Percentiles rank a stretch among this genome's conserved stretches.
These are phyloP conservation scores for Multifurca ochricompacta DNA, from an alignment of 768 basidiomycete genomes.

Conservation along the genomic window DNA sequence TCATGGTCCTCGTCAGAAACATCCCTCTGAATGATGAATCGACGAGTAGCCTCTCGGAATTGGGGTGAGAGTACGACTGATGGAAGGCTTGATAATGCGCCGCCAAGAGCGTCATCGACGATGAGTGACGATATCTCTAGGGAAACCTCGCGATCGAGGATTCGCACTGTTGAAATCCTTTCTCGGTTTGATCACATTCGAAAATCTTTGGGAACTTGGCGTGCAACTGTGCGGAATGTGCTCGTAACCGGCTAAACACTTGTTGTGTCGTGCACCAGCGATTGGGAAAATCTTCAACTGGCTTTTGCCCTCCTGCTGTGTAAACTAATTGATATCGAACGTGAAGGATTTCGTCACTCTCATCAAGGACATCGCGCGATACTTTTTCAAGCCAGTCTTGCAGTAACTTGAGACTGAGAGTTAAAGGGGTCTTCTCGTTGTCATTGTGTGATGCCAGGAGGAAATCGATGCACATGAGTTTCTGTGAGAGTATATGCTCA, in stretches of 20 bases:
- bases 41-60: constrained; percentile 2
- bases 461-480: constrained; percentile 37
- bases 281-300: constrained; percentile 34
- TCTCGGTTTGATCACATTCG: neutral
- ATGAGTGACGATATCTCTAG: neutral
- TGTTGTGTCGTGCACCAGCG: constrained; percentile 38
- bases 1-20: neutral
- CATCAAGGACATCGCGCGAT: constrained; percentile 15
- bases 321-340: constrained; percentile 44
- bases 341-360: constrained; percentile 33
- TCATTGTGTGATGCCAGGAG: constrained; percentile 19
- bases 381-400: neutral
- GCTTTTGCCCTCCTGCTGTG: constrained; percentile 33
- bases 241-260: constrained; percentile 29
- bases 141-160: neutral
- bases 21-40: neutral
- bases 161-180: constrained; percentile 2
- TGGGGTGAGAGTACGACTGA: neutral
- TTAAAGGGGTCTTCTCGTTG: neutral
- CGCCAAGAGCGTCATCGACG: constrained; percentile 2
- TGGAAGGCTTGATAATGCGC: neutral
- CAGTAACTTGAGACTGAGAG: neutral
- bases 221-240: constrained; percentile 3
- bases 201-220: neutral
- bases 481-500: constrained; percentile 46